Percentiles rank a stretch among this genome's conserved stretches.
These are phyloP conservation scores for Linanthus parryae DNA, from an alignment of 148 eudicot species.

Conservation along the genomic window DNA sequence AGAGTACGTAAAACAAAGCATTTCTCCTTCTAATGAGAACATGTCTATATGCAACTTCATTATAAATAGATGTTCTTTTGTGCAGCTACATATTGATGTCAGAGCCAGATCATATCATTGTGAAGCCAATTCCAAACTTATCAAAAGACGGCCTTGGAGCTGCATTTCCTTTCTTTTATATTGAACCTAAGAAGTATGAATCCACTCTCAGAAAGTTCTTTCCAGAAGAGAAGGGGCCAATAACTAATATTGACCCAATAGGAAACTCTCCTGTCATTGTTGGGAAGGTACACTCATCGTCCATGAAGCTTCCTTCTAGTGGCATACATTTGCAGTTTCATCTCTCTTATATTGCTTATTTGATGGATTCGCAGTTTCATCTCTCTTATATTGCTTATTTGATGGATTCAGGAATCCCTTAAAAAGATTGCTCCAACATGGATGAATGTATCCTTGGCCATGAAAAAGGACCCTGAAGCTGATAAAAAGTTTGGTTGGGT, in stretches of 20 bases:
- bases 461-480: slow-evolving; percentile 88
- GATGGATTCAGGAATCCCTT: slow-evolving; percentile 54
- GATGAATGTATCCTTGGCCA: slow-evolving; percentile 94
- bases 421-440: slow-evolving; percentile 89
- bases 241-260: slow-evolving; percentile 80
- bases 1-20: slow-evolving; percentile 50
- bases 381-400: not conserved
- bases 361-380: not conserved
- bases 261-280: slow-evolving; percentile 97
- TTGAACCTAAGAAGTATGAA: slow-evolving; percentile 91
- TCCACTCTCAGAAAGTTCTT: slow-evolving; percentile 68
- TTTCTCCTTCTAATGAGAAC: slow-evolving; percentile 4
- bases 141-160: slow-evolving; percentile 81
- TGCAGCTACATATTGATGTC: slow-evolving; percentile 96
- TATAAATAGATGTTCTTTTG: too few relatives aligned
- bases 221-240: slow-evolving; percentile 77
- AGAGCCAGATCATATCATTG: slow-evolving; percentile 95
- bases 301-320: not conserved
- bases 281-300: slow-evolving; percentile 50
- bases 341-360: not conserved
- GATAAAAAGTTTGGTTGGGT: slow-evolving; percentile 99
- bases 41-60: too few relatives aligned
- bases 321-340: not conserved
- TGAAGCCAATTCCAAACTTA: slow-evolving; percentile 93
- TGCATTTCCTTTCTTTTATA: slow-evolving; percentile 98